A percentile compares a stretch with the other conserved stretches of the same genome.
phyloP scores from a whole-genome alignment of 371 early-diverging fungal species.

The Syncephalastrum sp. region DNA sequence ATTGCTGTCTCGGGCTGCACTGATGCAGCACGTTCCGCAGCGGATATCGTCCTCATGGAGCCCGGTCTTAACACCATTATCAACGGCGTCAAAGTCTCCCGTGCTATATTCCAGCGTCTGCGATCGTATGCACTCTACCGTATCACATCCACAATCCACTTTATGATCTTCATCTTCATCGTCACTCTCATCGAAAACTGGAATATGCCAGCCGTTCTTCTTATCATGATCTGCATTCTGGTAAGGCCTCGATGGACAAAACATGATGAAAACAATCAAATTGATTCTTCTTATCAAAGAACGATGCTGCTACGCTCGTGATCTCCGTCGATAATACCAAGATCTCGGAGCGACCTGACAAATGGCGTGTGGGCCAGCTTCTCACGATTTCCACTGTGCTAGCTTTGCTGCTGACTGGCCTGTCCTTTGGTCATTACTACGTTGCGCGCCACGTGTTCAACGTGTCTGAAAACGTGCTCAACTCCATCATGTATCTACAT shows the following conservation, averaged over 20 bases:
- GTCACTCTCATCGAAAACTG: constrained; percentile 78
- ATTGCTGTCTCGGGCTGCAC: constrained; percentile 78
- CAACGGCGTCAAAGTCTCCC: constrained; percentile 80
- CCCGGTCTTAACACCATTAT: constrained; percentile 88
- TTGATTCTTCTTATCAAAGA: constrained; percentile 29
- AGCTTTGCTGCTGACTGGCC: constrained; percentile 67
- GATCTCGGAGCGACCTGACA: constrained; percentile 85
- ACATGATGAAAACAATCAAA: not conserved
- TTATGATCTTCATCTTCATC: constrained; percentile 91
- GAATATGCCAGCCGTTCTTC: constrained; percentile 77
- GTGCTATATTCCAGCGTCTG: constrained; percentile 93
- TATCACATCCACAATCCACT: constrained; percentile 92
- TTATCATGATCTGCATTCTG: constrained; percentile 85
- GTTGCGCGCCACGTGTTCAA: constrained; percentile 68
- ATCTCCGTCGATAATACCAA: constrained; percentile 90
- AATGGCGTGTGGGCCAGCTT: constrained; percentile 91
- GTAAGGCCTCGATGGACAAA: constrained; percentile 18
- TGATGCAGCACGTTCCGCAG: constrained; percentile 95
- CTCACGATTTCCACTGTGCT: constrained; percentile 76
- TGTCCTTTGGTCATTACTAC: constrained; percentile 86
- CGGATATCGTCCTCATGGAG: constrained; percentile 90
- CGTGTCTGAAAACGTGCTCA: constrained; percentile 45
- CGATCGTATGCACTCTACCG: constrained; percentile 91
- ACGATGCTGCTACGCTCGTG: constrained; percentile 91
- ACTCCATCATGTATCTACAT: constrained; percentile 89